A percentile compares a stretch with the other conserved stretches of the same genome.
phyloP scores from a whole-genome alignment of 1,139 yeast genomes.

The Scheffersomyces quercinus region DNA sequence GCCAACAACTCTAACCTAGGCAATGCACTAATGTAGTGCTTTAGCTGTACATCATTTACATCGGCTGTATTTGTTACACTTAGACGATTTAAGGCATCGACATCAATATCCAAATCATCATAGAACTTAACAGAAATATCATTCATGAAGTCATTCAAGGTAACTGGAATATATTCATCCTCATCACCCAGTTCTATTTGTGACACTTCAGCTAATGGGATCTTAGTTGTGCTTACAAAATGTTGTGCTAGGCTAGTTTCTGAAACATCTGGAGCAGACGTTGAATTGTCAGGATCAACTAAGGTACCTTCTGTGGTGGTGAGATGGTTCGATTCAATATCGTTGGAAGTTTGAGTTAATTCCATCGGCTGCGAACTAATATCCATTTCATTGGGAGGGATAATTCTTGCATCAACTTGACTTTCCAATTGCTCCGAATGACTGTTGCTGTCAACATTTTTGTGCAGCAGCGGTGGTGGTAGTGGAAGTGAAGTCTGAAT shows the following conservation, averaged over 20 bases:
- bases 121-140: conserved; percentile 53
- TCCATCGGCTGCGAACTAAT: conserved; percentile 1
- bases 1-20: conserved; percentile 39
- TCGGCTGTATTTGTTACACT: conserved; percentile 22
- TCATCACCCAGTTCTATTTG: conserved; percentile 11
- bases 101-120: conserved; percentile 49
- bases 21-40: conserved; percentile 36
- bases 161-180: conserved; percentile 31
- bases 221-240: conserved; percentile 19
- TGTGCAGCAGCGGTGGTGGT: too few species aligned
- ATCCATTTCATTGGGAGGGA: too few species aligned
- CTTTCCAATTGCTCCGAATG: neutral
- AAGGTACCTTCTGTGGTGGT: too few species aligned
- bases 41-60: conserved; percentile 11
- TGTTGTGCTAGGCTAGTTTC: conserved; percentile 2
- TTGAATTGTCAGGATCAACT: too few species aligned
- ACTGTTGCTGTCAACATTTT: neutral
- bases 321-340: neutral
- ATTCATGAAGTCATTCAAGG: conserved; percentile 42
- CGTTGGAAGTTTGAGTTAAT: conserved; percentile 1
- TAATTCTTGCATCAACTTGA: too few species aligned
- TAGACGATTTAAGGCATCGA: conserved; percentile 23
- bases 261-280: neutral
- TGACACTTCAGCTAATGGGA: conserved; percentile 33
- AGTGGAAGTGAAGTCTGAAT: neutral